Percentiles rank a stretch among this genome's conserved stretches.
Evolutionary conservation across 495 filamentous ascomycete genomes (phyloP).

Genomic region (Xylaria longipes): DNA sequence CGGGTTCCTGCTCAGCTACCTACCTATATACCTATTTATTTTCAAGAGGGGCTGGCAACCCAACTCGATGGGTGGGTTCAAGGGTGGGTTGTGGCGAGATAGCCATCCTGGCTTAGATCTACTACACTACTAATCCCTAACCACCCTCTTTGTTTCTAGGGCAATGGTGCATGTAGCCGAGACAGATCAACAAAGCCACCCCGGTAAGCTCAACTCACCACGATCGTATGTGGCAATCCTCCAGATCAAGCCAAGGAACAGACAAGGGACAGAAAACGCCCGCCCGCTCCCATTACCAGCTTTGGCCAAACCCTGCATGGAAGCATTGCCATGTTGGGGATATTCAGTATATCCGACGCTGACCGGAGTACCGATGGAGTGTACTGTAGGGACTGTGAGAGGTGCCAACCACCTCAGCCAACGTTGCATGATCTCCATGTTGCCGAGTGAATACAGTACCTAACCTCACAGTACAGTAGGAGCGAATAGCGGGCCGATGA

Average conservation of each 20-base stretch:
- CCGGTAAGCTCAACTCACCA: not conserved
- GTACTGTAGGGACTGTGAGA: not conserved
- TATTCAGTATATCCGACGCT: not conserved
- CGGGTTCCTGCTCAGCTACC: constrained; percentile 28
- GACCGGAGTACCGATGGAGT: not conserved
- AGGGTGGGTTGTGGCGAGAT: constrained; percentile 8
- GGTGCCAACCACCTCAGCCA: constrained; percentile 6
- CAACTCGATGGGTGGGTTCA: too few species aligned
- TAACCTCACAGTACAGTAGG: not conserved
- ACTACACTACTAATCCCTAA: constrained; percentile 2
- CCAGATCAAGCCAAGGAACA: constrained; percentile 10
- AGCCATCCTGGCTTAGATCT: constrained; percentile 12
- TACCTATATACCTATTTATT: constrained; percentile 34
- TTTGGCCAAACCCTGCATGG: constrained; percentile 1
- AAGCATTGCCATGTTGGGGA: not conserved
- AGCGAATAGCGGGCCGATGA: constrained; percentile 9
- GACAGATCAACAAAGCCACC: constrained; percentile 11
- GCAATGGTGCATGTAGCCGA: constrained; percentile 14
- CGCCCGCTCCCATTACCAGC: not conserved
- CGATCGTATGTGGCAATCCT: not conserved
- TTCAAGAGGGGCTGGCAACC: not conserved
- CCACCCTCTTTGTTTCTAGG: constrained; percentile 15
- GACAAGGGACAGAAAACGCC: too few species aligned
- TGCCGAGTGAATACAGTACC: not conserved
- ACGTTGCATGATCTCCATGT: constrained; percentile 15